Conservation (phyloP, 179 eudicot genomes). For the Beta lomatogona region DNA sequence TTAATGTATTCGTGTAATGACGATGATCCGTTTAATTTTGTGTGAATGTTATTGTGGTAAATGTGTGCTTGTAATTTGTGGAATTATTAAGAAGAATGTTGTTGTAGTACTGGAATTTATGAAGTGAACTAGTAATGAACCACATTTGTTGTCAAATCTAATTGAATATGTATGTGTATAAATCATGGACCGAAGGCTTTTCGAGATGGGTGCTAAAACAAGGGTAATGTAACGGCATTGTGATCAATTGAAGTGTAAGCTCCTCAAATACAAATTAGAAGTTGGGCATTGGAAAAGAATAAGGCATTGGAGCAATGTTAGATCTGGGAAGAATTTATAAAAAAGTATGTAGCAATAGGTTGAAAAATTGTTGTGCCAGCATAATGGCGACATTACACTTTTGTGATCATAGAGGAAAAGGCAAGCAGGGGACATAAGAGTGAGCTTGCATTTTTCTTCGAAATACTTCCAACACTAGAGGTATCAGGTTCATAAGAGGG, state of each 20-base stretch:
- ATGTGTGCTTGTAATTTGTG: background rate
- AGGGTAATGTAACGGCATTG: background rate
- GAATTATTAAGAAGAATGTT: background rate
- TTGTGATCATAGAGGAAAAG: background rate
- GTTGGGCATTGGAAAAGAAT: background rate
- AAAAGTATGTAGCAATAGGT: background rate
- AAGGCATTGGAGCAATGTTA: background rate
- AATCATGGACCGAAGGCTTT: background rate
- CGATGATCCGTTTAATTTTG: background rate
- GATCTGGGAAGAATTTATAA: background rate
- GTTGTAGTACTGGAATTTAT: background rate
- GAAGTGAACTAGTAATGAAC: background rate
- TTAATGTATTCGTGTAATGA: background rate
- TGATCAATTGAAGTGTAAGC: background rate
- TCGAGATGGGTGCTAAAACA: too few relatives aligned
- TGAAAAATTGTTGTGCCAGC: too few relatives aligned
- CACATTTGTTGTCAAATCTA: background rate
- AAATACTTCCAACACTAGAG: background rate
- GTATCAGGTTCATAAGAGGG: too few relatives aligned
- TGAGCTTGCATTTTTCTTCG: background rate
- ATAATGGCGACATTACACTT: background rate
- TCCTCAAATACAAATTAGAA: too few relatives aligned
- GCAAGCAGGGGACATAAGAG: background rate
- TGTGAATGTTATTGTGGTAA: too few relatives aligned
- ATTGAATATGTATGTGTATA: background rate